A percentile compares a stretch with the other conserved stretches of the same genome.
Conservation (phyloP, 2,329 filamentous ascomycete species). For the Parasarocladium wereldwijsianum region DNA sequence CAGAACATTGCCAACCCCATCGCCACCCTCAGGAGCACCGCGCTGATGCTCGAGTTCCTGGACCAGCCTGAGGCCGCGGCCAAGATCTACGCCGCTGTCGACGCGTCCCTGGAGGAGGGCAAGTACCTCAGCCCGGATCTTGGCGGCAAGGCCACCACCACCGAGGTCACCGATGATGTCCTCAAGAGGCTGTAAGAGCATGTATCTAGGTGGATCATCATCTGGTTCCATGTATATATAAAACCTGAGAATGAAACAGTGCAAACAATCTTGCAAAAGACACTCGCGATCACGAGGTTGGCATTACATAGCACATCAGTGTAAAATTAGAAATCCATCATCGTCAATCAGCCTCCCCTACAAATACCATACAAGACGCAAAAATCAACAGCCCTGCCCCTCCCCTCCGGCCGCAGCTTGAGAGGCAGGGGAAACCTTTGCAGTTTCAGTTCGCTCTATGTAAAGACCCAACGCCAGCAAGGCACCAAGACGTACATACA, state of each 20-base stretch:
- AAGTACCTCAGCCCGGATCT: slow-evolving; percentile 77
- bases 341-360: too few species aligned
- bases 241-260: too few species aligned
- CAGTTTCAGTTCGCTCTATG: slow-evolving; percentile 9
- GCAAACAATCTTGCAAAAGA: too few species aligned
- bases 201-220: too few species aligned
- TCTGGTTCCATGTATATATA: too few species aligned
- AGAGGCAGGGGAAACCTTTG: slow-evolving; percentile 4
- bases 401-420: too few species aligned
- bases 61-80: slow-evolving; percentile 76
- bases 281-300: too few species aligned
- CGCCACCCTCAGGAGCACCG: slow-evolving; percentile 80
- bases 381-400: too few species aligned
- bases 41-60: slow-evolving; percentile 92
- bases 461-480: slow-evolving; percentile 16
- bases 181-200: slow-evolving; percentile 69
- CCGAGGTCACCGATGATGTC: slow-evolving; percentile 78
- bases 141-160: slow-evolving; percentile 72
- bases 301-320: too few species aligned
- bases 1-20: slow-evolving; percentile 91
- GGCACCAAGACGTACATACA: slow-evolving; percentile 15
- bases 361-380: too few species aligned
- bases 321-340: too few species aligned
- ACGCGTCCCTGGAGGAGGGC: slow-evolving; percentile 75
- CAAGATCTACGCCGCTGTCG: slow-evolving; percentile 81